These are phyloP conservation scores for Mycena olivaceomarginata DNA, from an alignment of 768 basidiomycete species.

Conservation along the genomic window DNA sequence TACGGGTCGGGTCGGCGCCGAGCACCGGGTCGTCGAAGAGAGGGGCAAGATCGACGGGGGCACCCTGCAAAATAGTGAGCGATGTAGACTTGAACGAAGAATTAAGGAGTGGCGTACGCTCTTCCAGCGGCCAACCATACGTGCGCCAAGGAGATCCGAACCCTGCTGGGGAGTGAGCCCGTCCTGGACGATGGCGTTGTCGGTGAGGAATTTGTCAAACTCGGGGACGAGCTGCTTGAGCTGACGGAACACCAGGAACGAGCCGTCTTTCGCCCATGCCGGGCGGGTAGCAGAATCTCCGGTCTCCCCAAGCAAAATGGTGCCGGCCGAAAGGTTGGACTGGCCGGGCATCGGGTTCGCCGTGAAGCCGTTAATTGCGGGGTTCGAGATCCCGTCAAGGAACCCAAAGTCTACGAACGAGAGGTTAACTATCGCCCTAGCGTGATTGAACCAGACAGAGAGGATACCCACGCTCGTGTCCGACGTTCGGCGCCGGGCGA, in stretches of 20 bases:
- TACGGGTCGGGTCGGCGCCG: constrained; percentile 32
- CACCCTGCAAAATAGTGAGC: constrained; percentile 17
- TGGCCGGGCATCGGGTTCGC: constrained; percentile 39
- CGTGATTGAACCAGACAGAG: too few relatives aligned
- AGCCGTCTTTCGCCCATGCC: constrained; percentile 52
- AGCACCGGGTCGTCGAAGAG: constrained; percentile 28
- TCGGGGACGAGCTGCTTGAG: constrained; percentile 47
- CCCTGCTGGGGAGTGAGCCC: constrained; percentile 62
- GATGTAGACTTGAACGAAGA: not conserved
- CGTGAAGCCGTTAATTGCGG: constrained; percentile 39
- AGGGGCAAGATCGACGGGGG: constrained; percentile 33
- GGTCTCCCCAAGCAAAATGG: constrained; percentile 49
- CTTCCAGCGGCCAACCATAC: constrained; percentile 71
- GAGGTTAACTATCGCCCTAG: too few relatives aligned
- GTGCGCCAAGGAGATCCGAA: constrained; percentile 69
- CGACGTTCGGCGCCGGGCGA: constrained; percentile 48
- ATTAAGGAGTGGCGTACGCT: constrained; percentile 56
- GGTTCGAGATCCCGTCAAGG: constrained; percentile 39
- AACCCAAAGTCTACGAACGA: constrained; percentile 45
- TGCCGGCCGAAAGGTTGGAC: constrained; percentile 38
- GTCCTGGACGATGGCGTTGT: constrained; percentile 60
- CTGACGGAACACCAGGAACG: constrained; percentile 53
- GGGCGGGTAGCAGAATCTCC: constrained; percentile 46
- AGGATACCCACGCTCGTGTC: constrained; percentile 52
- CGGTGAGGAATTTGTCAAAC: constrained; percentile 66